Evolutionary conservation across 768 basidiomycete genomes (phyloP).

Genomic region (Peribolospora kevripleyi): DNA sequence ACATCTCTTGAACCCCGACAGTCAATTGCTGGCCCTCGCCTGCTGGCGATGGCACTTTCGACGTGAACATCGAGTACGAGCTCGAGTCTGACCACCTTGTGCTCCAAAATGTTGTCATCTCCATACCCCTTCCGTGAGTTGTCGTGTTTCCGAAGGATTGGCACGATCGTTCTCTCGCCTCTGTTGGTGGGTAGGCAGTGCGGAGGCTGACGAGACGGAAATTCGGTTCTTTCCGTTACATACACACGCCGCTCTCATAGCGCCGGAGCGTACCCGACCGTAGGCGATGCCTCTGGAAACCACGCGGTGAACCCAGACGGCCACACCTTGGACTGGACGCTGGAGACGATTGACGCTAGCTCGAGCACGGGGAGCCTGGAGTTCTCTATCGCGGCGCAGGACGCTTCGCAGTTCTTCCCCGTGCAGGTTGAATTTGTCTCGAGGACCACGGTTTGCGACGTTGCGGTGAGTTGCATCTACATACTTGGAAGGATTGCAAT

Average conservation of each 20-base stretch:
- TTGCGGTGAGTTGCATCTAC: constrained; percentile 28
- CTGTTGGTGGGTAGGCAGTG: no score
- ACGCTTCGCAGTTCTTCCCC: constrained; percentile 70
- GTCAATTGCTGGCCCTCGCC: constrained; percentile 96
- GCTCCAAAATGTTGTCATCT: constrained; percentile 62
- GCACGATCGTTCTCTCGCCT: no score
- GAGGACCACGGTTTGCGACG: constrained; percentile 53
- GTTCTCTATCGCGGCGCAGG: constrained; percentile 67
- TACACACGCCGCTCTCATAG: constrained; percentile 22
- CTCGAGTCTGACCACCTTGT: constrained; percentile 49
- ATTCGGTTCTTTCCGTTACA: constrained; percentile 14
- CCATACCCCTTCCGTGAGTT: constrained; percentile 76
- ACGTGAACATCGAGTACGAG: constrained; percentile 92
- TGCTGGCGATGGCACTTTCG: constrained; percentile 70
- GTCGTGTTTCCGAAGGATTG: neutral
- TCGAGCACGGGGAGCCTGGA: constrained; percentile 59
- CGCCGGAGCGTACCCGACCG: constrained; percentile 59
- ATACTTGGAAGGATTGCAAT: no score
- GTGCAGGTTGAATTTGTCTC: constrained; percentile 60
- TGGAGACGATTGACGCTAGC: constrained; percentile 36
- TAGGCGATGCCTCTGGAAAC: constrained; percentile 34
- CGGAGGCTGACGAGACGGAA: neutral
- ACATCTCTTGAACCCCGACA: constrained; percentile 15
- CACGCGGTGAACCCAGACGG: constrained; percentile 53
- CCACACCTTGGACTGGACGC: constrained; percentile 66